Conservation (phyloP, 805 yeast genomes). For the Saccharomycopsis javanensis region DNA sequence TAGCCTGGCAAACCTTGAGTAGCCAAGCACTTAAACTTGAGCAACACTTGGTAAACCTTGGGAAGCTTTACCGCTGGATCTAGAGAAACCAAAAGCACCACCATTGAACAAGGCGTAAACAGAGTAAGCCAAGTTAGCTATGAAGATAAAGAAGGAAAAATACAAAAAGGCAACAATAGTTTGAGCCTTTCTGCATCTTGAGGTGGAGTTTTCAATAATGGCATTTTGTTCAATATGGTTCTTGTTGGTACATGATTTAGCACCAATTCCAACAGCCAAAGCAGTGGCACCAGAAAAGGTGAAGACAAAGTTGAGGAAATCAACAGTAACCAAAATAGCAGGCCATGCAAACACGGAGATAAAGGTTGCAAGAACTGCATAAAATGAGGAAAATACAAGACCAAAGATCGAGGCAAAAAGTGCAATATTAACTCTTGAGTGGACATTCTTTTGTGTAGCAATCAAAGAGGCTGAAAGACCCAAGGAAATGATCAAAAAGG, state of each 20-base stretch:
- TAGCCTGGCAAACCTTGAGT: too few relatives aligned
- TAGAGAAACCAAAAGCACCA: slow-evolving; percentile 39
- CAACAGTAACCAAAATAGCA: slow-evolving; percentile 58
- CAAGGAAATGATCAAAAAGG: slow-evolving; percentile 65
- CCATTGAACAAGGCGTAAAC: slow-evolving; percentile 45
- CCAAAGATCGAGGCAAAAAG: slow-evolving; percentile 87
- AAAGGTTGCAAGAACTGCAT: slow-evolving; percentile 71
- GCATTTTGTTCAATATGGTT: slow-evolving; percentile 54
- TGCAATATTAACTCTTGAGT: slow-evolving; percentile 80
- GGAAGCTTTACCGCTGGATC: neutral
- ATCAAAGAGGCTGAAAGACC: slow-evolving; percentile 89
- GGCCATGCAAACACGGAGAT: slow-evolving; percentile 83
- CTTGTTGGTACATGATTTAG: slow-evolving; percentile 74
- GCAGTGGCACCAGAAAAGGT: slow-evolving; percentile 93
- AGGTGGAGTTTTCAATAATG: slow-evolving; percentile 63
- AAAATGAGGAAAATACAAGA: slow-evolving; percentile 66
- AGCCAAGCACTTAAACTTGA: slow-evolving; percentile 11
- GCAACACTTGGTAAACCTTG: slow-evolving; percentile 14
- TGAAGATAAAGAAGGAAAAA: slow-evolving; percentile 70
- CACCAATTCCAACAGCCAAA: slow-evolving; percentile 80
- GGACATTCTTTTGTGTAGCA: slow-evolving; percentile 45
- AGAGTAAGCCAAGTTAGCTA: slow-evolving; percentile 51
- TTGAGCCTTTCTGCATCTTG: slow-evolving; percentile 94
- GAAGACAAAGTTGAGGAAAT: slow-evolving; percentile 84
- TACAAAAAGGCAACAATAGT: slow-evolving; percentile 72